Conservation (phyloP, 306 rosid species). For the Ormosia semicastrata region DNA sequence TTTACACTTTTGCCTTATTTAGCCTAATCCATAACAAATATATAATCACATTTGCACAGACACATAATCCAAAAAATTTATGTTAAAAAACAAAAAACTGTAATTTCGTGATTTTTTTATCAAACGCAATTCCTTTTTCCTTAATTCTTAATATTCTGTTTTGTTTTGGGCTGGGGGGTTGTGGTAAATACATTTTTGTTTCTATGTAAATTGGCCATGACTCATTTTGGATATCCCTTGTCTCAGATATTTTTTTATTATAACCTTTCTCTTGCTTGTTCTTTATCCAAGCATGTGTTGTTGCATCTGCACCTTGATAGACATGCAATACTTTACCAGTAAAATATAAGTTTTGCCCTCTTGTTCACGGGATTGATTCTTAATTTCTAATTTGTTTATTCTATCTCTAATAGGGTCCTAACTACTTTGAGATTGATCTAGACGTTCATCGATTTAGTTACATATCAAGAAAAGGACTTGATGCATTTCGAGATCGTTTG, state of each 20-base stretch:
- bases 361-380: conserved; percentile 2
- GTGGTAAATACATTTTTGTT: no score
- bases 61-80: not conserved
- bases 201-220: no score
- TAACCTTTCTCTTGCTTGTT: not conserved
- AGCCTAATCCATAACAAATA: not conserved
- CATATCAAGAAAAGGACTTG: conserved; percentile 93
- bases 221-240: not conserved
- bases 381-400: not conserved
- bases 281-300: not conserved
- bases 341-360: not conserved
- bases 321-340: not conserved
- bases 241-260: not conserved
- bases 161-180: no score
- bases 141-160: no score
- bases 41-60: not conserved
- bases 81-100: no score
- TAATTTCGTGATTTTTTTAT: no score
- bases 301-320: not conserved
- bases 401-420: conserved; percentile 59
- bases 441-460: conserved; percentile 97
- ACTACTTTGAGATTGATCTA: conserved; percentile 93
- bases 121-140: no score
- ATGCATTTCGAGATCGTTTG: conserved; percentile 76
- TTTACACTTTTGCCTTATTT: not conserved